Evolutionary conservation across 164 flowering plant genomes (phyloP), one percentile per base, ranked within the genome.

Genomic region (Chimonanthus salicifolius): DNA sequence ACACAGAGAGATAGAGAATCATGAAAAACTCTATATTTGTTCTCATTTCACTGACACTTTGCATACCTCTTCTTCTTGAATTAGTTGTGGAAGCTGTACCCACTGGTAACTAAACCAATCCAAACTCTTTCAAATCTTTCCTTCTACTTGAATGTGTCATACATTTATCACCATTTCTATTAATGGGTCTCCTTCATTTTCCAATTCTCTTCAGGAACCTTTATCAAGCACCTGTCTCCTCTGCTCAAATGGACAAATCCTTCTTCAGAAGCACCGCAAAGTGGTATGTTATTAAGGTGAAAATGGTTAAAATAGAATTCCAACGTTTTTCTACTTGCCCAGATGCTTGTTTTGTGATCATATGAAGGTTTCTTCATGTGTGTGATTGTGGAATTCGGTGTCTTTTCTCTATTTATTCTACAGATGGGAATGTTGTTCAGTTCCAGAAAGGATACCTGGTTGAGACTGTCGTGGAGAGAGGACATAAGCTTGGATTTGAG

Each of bases 391-490:
- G 48, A 49, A 43, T 51, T 51, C 49, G 73, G 9, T 11, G 44
- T 66, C 47, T 66, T 44, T 68, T 3, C 51, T 4, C 46, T 71
- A 73, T 76, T 80, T 43, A 4, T 3, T 64, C 46, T 51, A 16
- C 86, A 94, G 98, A 92, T 88, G 95, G 82, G 51, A 83, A 87
- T 83, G 83, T 83, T 74, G 80, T 95, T 81, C 96, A 93, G 68
- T 95, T 87, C 83, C 98, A 95, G 82, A 85, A 83, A 78, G 99
- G 99, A 9, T 95, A 95, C 80, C 71, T 92, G 73, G 97, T 93
- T 47, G 99, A 95, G 79, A 95, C 98, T 78, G 88, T 95, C 64
- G 94, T 87, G 48, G 91, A 90, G 80, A 64, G 74, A 47, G 97
- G 97, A 71, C 90, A 88, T 76, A 92, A 87, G 64, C 90, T 95